phyloP scores from a whole-genome alignment of 202 grass and related monocot species.

The Setaria italica region DNA sequence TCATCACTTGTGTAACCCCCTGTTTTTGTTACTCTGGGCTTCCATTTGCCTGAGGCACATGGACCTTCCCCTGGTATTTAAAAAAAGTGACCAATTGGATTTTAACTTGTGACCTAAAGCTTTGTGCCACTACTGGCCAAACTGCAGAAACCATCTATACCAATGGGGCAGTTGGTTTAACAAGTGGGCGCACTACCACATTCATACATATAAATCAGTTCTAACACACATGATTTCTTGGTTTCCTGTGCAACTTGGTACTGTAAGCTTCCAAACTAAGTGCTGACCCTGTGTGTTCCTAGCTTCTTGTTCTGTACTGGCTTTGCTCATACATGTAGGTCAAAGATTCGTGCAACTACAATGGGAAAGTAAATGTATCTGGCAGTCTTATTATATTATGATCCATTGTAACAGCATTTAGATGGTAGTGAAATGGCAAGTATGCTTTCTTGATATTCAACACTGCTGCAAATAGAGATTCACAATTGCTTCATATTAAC shows the following conservation, averaged over 20 bases:
- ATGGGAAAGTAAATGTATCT: neutral
- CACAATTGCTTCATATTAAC: neutral
- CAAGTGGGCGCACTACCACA: neutral
- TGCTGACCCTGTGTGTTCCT: neutral
- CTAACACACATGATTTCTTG: neutral
- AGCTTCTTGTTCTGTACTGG: neutral
- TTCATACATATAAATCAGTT: neutral
- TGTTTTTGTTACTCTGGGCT: neutral
- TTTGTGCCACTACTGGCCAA: neutral
- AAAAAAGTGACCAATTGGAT: neutral
- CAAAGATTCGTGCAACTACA: neutral
- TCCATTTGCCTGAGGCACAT: neutral
- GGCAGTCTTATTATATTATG: constrained; percentile 19
- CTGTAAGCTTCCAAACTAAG: neutral
- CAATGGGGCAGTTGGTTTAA: neutral
- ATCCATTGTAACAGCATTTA: constrained; percentile 19
- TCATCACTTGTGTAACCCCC: constrained; percentile 2
- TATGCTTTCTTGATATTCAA: neutral
- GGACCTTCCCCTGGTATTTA: constrained; percentile 4
- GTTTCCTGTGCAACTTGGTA: constrained; percentile 1
- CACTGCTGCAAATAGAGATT: constrained; percentile 30
- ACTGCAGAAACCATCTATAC: constrained; percentile 21
- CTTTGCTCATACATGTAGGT: constrained; percentile 23
- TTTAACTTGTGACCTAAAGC: neutral
- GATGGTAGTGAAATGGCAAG: neutral